phyloP scores from a whole-genome alignment of 2,329 filamentous ascomycete species.

The Paramyrothecium roridum region DNA sequence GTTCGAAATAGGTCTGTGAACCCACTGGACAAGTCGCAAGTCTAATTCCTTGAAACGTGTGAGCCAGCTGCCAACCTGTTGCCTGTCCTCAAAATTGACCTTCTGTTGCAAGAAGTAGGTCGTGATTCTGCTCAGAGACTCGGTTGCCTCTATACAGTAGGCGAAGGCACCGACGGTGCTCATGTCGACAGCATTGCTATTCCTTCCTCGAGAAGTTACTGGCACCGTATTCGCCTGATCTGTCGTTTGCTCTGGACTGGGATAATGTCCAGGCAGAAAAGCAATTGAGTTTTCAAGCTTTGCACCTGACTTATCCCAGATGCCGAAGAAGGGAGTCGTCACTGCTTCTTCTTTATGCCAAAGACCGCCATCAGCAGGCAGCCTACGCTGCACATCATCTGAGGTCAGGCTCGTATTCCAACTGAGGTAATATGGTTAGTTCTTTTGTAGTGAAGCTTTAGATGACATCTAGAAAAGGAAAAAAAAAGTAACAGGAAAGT shows the following conservation, averaged over 20 bases:
- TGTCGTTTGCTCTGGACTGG: constrained; percentile 2
- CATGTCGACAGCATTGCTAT: constrained; percentile 19
- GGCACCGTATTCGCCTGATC: constrained; percentile 6
- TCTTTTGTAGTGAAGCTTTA: too few species aligned
- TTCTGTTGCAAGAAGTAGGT: constrained; percentile 38
- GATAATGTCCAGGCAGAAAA: constrained; percentile 20
- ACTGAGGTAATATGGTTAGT: background rate
- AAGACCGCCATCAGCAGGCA: constrained; percentile 32
- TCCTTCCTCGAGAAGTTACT: constrained; percentile 7
- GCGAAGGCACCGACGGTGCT: constrained; percentile 37
- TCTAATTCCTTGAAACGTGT: constrained; percentile 42
- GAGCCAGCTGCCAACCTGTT: constrained; percentile 36
- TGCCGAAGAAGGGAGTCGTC: constrained; percentile 34
- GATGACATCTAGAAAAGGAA: too few species aligned
- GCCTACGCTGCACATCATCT: constrained; percentile 28
- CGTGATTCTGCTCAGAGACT: constrained; percentile 36
- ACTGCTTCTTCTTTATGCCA: constrained; percentile 33
- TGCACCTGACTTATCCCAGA: constrained; percentile 32
- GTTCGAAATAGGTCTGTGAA: too few species aligned
- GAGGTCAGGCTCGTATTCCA: constrained; percentile 34
- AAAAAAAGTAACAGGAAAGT: too few species aligned
- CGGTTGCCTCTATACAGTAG: constrained; percentile 39
- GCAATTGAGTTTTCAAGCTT: constrained; percentile 28
- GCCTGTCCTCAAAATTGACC: constrained; percentile 29
- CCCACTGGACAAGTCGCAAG: constrained; percentile 32